Base-by-base conservation (phyloP, 345 rosid species). In the Pelargonium nanum region DNA sequence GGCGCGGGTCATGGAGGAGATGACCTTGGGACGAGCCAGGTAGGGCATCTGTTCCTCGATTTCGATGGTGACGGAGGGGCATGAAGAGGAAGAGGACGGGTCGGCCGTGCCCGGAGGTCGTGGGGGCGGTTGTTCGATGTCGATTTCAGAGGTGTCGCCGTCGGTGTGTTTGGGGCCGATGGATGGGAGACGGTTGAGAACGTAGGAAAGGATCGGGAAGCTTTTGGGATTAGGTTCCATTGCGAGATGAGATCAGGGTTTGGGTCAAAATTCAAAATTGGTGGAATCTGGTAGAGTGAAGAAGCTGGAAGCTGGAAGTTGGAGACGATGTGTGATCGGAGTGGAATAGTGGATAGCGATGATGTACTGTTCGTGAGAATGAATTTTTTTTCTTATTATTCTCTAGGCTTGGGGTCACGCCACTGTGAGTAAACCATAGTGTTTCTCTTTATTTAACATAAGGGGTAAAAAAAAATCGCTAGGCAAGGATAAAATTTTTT, bases 161-260 rank as follows among this genome's bases (percentile, higher is more conserved):
- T 73, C 5, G 30, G 63, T 28, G 66, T 70, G 57, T 66, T 25
- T 82, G 50, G 82, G 48, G 20, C 83, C 70, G 59, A 90, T 58
- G n/a, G 96, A 77, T 34, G 98, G 91, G 44, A 84, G 74, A 17
- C 84, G 87, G 59, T 75, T 70, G 75, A 89, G 71, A 71, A 93
- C 89, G 78, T 87, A 93, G 65, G 97, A 89, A 34, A 93, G 97
- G 57, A 93, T 69, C 22, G 99, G 99, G 70, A 76, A 80, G 26
- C 71, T 70, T 40, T 74, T 77, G 50, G 88, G 85, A 68, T 79
- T 83, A 1, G 95, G 95, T 65, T 93, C 97, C 95, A 87, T 87
- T 22, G 69, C 54, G 9, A 70, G 52, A 66, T 60, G 55, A 16
- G 53, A 53, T 57, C 57, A 16, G 45, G 69, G 53, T 16, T 16